A percentile compares a stretch with the other conserved stretches of the same genome.
Conservation (phyloP, 1,284 basidiomycete genomes). For the Trametes hirsuta region DNA sequence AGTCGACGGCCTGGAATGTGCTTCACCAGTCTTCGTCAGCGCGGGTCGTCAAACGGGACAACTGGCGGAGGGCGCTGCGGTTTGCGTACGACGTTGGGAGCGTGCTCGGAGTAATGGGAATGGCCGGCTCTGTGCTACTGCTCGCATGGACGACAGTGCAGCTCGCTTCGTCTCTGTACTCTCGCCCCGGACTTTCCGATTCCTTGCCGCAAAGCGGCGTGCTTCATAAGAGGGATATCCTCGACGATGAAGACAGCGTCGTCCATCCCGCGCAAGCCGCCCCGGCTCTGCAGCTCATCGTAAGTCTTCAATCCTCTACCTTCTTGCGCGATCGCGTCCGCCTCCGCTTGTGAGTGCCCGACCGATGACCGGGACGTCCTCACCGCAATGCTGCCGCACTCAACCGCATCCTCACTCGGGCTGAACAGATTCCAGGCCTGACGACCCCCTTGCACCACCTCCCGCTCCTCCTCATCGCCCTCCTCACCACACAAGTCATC, state of each 20-base stretch:
- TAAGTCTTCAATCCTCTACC: not conserved
- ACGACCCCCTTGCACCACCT: conserved; percentile 71
- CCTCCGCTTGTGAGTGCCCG: not conserved
- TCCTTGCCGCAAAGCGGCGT: not conserved
- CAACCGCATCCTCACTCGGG: not conserved
- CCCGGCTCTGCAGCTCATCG: conserved; percentile 8
- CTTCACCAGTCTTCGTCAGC: conserved; percentile 45
- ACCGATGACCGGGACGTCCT: not conserved
- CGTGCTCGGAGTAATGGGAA: conserved; percentile 51
- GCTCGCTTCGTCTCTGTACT: conserved; percentile 19
- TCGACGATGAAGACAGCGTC: not conserved
- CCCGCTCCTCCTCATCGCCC: conserved; percentile 59
- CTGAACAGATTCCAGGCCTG: conserved; percentile 68
- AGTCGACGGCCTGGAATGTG: conserved; percentile 57
- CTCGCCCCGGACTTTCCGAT: not conserved
- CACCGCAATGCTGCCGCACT: not conserved
- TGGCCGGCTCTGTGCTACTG: conserved; percentile 46
- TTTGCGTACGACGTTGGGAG: conserved; percentile 55
- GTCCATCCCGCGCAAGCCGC: not conserved
- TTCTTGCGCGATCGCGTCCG: not conserved
- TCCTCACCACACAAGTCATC: conserved; percentile 60
- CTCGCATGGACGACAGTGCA: conserved; percentile 41
- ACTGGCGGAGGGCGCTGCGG: conserved; percentile 30
- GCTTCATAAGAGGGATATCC: conserved; percentile 6
- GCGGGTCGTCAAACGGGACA: conserved; percentile 6